A percentile compares a stretch with the other conserved stretches of the same genome.
These are phyloP conservation scores for Diplosphaera chodatii DNA, from an alignment of 139 green algal genomes.

Conservation along the genomic window DNA sequence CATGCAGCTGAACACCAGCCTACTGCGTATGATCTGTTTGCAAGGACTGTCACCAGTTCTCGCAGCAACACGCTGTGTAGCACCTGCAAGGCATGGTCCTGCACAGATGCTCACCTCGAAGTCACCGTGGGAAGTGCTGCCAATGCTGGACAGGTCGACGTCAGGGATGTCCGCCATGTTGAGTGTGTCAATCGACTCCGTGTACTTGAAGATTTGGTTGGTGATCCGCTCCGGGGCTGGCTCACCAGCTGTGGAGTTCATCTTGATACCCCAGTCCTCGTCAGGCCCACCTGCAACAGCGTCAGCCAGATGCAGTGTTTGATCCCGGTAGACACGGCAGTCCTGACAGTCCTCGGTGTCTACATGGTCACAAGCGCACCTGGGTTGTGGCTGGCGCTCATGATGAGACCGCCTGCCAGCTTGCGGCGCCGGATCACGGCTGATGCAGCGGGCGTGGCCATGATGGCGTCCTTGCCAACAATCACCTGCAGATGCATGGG, in stretches of 20 bases:
- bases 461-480: conserved; percentile 90
- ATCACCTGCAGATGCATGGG: conserved; percentile 58
- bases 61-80: too few species aligned
- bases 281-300: conserved; percentile 69
- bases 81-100: too few species aligned
- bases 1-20: too few species aligned
- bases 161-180: conserved; percentile 90
- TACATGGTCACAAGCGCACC: too few species aligned
- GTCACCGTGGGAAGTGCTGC: conserved; percentile 68
- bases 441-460: conserved; percentile 94
- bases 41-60: too few species aligned
- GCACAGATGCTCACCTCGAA: conserved; percentile 58
- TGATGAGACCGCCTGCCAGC: conserved; percentile 91
- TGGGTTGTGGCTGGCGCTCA: conserved; percentile 97
- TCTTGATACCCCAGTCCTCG: conserved; percentile 99
- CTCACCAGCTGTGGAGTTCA: conserved; percentile 95
- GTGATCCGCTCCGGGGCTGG: conserved; percentile 97
- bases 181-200: conserved; percentile 72
- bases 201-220: conserved; percentile 94
- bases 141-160: conserved; percentile 80
- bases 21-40: too few species aligned
- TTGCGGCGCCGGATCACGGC: conserved; percentile 84
- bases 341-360: too few species aligned
- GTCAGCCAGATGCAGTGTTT: too few species aligned
- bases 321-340: too few species aligned